Conservation (phyloP, 2,329 filamentous ascomycete species). For the Cladophialophora bantiana region DNA sequence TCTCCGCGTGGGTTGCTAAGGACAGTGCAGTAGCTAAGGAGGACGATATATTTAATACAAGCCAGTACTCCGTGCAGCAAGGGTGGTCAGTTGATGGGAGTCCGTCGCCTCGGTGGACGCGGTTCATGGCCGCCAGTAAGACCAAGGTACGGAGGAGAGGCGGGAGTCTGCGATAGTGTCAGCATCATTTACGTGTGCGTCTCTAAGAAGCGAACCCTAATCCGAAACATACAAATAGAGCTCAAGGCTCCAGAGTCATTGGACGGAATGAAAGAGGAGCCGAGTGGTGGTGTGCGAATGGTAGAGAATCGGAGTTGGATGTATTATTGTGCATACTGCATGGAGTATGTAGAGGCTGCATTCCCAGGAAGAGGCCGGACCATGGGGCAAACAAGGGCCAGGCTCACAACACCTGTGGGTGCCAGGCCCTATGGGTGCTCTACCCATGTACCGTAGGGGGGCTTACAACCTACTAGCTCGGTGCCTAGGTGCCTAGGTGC, state of each 20-base stretch:
- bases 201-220: slow-evolving; percentile 6
- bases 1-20: slow-evolving; percentile 19
- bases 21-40: slow-evolving; percentile 16
- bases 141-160: neutral
- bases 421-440: slow-evolving; percentile 5
- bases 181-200: slow-evolving; percentile 3
- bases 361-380: slow-evolving; percentile 12
- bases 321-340: neutral
- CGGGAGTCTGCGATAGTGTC: slow-evolving; percentile 12
- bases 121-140: slow-evolving; percentile 19
- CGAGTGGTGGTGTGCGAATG: slow-evolving; percentile 7
- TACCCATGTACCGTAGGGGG: neutral
- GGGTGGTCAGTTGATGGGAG: slow-evolving; percentile 9
- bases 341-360: neutral
- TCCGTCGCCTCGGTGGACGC: slow-evolving; percentile 11
- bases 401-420: neutral
- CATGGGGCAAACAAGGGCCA: slow-evolving; percentile 4
- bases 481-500: neutral
- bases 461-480: slow-evolving; percentile 2
- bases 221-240: neutral
- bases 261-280: slow-evolving; percentile 3
- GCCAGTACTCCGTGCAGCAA: neutral
- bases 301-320: neutral
- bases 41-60: slow-evolving; percentile 12
- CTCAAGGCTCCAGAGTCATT: neutral